Evolutionary conservation across 2,329 filamentous ascomycete genomes (phyloP), one percentile per base, ranked within the genome.

Genomic region (Colletotrichum incanum): DNA sequence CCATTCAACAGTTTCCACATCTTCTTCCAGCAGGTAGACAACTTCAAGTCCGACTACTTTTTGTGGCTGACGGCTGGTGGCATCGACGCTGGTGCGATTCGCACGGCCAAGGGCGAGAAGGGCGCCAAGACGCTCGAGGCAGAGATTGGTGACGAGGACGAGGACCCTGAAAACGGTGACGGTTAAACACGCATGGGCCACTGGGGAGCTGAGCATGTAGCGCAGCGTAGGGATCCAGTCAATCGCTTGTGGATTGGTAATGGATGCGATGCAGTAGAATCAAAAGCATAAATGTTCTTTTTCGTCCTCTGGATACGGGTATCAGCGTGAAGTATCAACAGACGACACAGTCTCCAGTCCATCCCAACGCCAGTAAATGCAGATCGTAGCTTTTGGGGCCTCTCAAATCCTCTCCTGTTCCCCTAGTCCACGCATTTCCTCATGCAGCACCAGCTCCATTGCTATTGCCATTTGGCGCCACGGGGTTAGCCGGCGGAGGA

Each of bases 21-120:
- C 50, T 95, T 94, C 82, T 94, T 94, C 84, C 91, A 93, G 79
- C 93, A 95, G 81, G 89, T 95, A 71, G 93, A 95, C 79, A 91
- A 92, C 79, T 94, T 92, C 83, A 88, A 89, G 75, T 89, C 89
- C 14, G 89, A 92, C 76, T 91, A 91, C 79, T 95, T 94, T 84
- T 84, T 94, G 58, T 95, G 93, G 88, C 85, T 93, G 60, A 93
- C 92, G 0, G 92, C 92, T 0, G 90, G 88, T 11, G 93, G 93
- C 3, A 85, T 94, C 56, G 83, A 89, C 49, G 91, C 89, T 8
- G 89, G 91, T 0, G 87, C 88, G 74, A 82, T 85, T 74, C 81
- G 84, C 37, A 76, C 77, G 1, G 83, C 83, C n/a, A 82, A 83
- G 75, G 79, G 81, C 31, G 82, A 86, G 62, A 79, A 81, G 72